phyloP scores from a whole-genome alignment of 257 asterid species.

The Fraxinus quadrangulata region DNA sequence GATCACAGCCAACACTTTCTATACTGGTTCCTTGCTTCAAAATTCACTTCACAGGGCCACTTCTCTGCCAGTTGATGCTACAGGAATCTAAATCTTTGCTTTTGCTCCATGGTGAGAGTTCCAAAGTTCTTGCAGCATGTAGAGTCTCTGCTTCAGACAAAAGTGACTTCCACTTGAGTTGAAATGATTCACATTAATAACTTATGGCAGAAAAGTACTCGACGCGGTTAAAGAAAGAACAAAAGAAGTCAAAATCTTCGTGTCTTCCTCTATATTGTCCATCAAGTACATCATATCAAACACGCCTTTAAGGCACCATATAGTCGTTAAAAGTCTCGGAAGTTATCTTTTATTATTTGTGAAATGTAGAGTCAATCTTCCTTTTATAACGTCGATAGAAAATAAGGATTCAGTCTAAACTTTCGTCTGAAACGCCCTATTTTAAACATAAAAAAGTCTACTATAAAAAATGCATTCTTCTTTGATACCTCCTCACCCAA shows the following conservation, averaged over 20 bases:
- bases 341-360: neutral
- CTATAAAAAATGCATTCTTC: no score
- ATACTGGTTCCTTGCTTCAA: constrained; percentile 47
- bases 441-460: no score
- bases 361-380: no score
- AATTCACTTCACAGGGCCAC: constrained; percentile 56
- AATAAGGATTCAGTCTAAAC: no score
- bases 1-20: constrained; percentile 53
- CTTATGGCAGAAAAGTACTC: neutral
- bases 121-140: constrained; percentile 28
- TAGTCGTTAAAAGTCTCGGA: no score
- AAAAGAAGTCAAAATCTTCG: neutral
- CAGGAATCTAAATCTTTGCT: constrained; percentile 41
- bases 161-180: constrained; percentile 24
- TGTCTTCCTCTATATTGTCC: neutral
- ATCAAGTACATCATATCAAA: neutral
- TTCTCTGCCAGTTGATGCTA: constrained; percentile 67
- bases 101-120: constrained; percentile 13
- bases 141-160: constrained; percentile 34
- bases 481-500: no score
- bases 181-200: constrained; percentile 36
- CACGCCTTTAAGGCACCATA: neutral
- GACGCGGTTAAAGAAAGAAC: constrained; percentile 14
- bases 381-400: no score
- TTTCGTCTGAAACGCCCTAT: no score